Base-by-base conservation (phyloP, 805 yeast species). In the Barnettozyma salicaria region DNA sequence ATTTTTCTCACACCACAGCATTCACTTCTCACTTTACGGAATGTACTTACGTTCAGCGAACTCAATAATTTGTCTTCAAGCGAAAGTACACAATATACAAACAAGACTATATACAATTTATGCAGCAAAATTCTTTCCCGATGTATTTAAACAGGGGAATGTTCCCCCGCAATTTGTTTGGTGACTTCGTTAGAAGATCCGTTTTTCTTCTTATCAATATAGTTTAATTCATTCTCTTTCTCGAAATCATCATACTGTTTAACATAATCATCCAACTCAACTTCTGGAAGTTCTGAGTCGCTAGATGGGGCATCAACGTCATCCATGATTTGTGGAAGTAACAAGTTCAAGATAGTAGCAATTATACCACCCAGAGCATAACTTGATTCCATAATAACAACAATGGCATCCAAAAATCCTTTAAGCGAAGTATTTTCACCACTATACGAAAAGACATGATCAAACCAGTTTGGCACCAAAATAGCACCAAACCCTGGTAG, bases 331-430 rank as follows among this genome's bases (percentile, higher is more conserved):
- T 75, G 80, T 14, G 85, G 84, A 39, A 81, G 59, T n/a, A 75
- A 27, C 43, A 78, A 59, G 60, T 82, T 80, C 38, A 79, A 61
- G 27, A 80, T 57, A 9, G 80, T 68, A 1, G 78, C 85, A 25
- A 78, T 53, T 43, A 82, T 63, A 11, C 87, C 90, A 29, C 81
- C 71, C 20, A 81, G 63, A 16, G 89, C 85, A 52, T 76, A 80
- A 12, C 86, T 80, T 5, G 86, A 77, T 54, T 80, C 83, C 76
- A 80, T 72, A 32, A 82, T 78, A 40, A 82, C 68, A 18, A 70
- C 67, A 39, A 82, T 76, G 31, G 89, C 89, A 52, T 79, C 74
- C 35, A 75, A 61, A 58, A 82, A 76, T 1, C 90, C 89, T 32
- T 52, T 47, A 31, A 79, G 64, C 2, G 75, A 67, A 19, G 55